Evolutionary conservation across 208 protist species (phyloP).

Genomic region (Leishmania guyanensis): DNA sequence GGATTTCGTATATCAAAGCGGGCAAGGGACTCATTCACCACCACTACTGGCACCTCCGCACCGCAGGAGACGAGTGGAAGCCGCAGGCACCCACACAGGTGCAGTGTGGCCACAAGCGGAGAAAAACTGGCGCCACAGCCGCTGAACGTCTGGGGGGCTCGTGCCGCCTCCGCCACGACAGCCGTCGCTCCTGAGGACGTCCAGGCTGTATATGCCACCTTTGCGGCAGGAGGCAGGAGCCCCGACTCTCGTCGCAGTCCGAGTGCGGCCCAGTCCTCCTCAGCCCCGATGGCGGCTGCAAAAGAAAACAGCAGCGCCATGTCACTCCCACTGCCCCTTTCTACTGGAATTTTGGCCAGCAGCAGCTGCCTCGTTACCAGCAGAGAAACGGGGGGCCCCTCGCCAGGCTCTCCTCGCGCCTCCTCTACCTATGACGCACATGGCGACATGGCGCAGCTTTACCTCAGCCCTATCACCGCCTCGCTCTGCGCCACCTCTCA

Average conservation of each 20-base stretch:
- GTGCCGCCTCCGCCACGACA: not conserved
- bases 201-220: not conserved
- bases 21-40: not conserved
- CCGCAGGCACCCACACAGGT: not conserved
- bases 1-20: not conserved
- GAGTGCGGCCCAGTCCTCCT: not conserved
- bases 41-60: not conserved
- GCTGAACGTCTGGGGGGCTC: not conserved
- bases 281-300: not conserved
- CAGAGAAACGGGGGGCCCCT: not conserved
- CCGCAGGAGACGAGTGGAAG: not conserved
- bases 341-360: not conserved
- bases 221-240: not conserved
- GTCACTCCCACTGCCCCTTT: not conserved
- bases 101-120: not conserved
- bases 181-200: not conserved
- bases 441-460: constrained; percentile 22
- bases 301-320: not conserved
- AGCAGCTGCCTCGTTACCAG: not conserved
- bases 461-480: constrained; percentile 28
- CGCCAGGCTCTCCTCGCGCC: constrained; percentile 1
- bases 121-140: not conserved
- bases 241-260: not conserved
- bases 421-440: constrained; percentile 13
- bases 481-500: constrained; percentile 10